A percentile compares a stretch with the other conserved stretches of the same genome.
Conservation (phyloP, 805 yeast genomes). For the Hanseniaspora taiwanica region DNA sequence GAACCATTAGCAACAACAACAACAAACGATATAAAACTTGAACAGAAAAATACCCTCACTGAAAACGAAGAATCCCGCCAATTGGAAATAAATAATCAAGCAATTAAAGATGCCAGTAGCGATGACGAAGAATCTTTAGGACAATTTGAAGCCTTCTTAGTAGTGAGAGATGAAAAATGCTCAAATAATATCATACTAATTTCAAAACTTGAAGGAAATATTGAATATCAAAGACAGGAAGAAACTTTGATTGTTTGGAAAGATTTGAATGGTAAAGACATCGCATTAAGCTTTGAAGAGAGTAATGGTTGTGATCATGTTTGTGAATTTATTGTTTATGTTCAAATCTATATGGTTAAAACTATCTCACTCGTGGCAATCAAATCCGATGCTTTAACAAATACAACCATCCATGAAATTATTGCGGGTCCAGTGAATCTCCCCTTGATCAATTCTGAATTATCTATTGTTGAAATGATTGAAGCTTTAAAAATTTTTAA, state of each 20-base stretch:
- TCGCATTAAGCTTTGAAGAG: slow-evolving; percentile 87
- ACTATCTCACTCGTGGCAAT: slow-evolving; percentile 66
- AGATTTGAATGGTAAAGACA: slow-evolving; percentile 53
- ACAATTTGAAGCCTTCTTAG: slow-evolving; percentile 37
- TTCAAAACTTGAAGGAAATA: slow-evolving; percentile 56
- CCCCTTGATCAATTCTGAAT: slow-evolving; percentile 43
- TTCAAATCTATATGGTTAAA: slow-evolving; percentile 48
- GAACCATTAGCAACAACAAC: background rate
- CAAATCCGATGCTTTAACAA: slow-evolving; percentile 30
- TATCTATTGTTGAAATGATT: slow-evolving; percentile 32
- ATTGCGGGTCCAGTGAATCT: slow-evolving; percentile 67
- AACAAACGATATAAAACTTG: background rate
- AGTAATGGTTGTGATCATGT: slow-evolving; percentile 75
- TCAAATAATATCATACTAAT: slow-evolving; percentile 45
- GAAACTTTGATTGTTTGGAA: slow-evolving; percentile 94
- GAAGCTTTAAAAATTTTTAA: slow-evolving; percentile 43
- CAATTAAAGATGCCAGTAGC: slow-evolving; percentile 1
- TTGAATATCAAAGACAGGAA: slow-evolving; percentile 85
- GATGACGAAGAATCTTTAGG: no score
- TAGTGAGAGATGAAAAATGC: slow-evolving; percentile 61
- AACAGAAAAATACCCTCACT: no score
- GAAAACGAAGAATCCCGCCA: slow-evolving; percentile 12
- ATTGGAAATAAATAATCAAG: no score
- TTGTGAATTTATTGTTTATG: slow-evolving; percentile 66
- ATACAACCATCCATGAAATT: slow-evolving; percentile 53